phyloP scores from a whole-genome alignment of 306 rosid species.

The Lathyrus sativus region DNA sequence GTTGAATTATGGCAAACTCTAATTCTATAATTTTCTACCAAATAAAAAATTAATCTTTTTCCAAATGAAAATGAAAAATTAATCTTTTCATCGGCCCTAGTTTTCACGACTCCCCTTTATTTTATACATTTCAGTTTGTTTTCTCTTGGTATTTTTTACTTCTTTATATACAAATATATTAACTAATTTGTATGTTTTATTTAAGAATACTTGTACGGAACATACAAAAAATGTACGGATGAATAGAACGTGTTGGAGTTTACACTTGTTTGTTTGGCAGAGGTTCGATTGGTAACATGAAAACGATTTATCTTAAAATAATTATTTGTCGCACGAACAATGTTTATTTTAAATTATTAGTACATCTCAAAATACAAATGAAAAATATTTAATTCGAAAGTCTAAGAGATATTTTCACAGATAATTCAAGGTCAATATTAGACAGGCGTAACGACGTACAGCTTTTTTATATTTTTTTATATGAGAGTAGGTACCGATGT shows the following conservation, averaged over 20 bases:
- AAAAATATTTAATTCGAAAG: constrained; percentile 2
- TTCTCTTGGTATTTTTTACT: background rate
- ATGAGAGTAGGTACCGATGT: background rate
- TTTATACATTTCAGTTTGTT: no score
- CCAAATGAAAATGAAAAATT: no score
- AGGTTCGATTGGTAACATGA: background rate
- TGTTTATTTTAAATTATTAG: background rate
- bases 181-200: no score
- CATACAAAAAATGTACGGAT: background rate
- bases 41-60: background rate
- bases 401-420: background rate
- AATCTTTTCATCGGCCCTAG: no score
- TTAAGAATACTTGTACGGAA: constrained; percentile 2
- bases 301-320: background rate
- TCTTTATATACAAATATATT: no score
- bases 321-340: background rate
- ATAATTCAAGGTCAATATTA: constrained; percentile 10
- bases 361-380: background rate
- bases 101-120: no score
- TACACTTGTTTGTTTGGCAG: constrained; percentile 4
- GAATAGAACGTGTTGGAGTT: constrained; percentile 6
- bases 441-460: background rate
- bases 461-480: background rate
- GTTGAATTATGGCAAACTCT: no score
- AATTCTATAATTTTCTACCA: no score